Evolutionary conservation across 1,139 yeast species (phyloP).

Genomic region (Neolecta irregularis): DNA sequence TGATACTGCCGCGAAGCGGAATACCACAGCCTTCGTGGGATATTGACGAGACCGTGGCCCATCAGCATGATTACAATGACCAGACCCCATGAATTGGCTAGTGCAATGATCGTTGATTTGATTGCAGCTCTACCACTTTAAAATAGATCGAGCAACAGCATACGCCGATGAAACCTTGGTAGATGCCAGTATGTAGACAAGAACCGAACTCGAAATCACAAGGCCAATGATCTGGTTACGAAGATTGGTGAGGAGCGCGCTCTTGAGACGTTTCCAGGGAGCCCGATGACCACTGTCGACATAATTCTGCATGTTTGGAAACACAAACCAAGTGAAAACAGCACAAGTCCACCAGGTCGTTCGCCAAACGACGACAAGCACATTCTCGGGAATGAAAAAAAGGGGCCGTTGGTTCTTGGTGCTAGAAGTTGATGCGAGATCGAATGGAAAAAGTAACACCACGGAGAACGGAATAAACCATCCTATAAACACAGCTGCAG

Average conservation of each 20-base stretch:
- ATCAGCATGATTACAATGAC: conserved; percentile 65
- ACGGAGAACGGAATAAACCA: conserved; percentile 41
- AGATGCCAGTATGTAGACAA: conserved; percentile 45
- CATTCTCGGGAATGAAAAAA: conserved; percentile 32
- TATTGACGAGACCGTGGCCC: conserved; percentile 63
- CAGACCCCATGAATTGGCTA: conserved; percentile 67
- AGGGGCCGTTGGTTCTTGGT: conserved; percentile 18
- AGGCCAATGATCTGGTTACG: conserved; percentile 47
- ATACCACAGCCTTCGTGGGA: conserved; percentile 38
- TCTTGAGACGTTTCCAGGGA: conserved; percentile 32
- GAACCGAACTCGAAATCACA: conserved; percentile 37
- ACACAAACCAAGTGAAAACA: conserved; percentile 50
- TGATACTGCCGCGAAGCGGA: conserved; percentile 18
- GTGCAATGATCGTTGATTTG: conserved; percentile 55
- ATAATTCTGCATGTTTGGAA: conserved; percentile 60
- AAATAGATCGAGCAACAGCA: conserved; percentile 18
- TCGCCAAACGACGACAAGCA: conserved; percentile 51
- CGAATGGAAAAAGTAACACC: conserved; percentile 41
- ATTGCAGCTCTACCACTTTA: conserved; percentile 25
- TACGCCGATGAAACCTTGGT: conserved; percentile 44
- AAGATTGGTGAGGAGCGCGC: conserved; percentile 43
- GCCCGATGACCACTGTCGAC: conserved; percentile 55
- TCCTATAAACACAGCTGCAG: conserved; percentile 31
- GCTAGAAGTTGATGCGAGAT: conserved; percentile 29
- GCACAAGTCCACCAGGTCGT: conserved; percentile 70